phyloP scores from a whole-genome alignment of 257 asterid genomes.

The Linaria vulgaris region DNA sequence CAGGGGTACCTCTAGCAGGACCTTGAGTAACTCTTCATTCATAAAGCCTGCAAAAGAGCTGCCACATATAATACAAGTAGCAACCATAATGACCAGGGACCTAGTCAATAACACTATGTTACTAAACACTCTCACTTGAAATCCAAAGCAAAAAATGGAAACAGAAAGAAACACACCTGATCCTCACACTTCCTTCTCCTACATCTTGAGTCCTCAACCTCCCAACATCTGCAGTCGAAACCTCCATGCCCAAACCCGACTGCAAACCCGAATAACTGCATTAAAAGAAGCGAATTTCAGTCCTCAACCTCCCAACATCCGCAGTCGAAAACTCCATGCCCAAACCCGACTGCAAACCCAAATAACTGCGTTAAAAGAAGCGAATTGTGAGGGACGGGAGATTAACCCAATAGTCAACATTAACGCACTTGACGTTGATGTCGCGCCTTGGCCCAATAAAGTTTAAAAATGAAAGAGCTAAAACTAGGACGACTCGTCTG shows the following conservation, averaged over 20 bases:
- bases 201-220: slow-evolving; percentile 71
- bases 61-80: slow-evolving; percentile 50
- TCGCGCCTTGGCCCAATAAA: too few relatives aligned
- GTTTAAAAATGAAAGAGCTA: too few relatives aligned
- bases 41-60: slow-evolving; percentile 84
- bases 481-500: too few relatives aligned
- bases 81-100: slow-evolving; percentile 20
- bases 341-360: slow-evolving; percentile 54
- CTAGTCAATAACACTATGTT: background rate
- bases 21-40: slow-evolving; percentile 91
- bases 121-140: too few relatives aligned
- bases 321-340: slow-evolving; percentile 40
- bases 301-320: slow-evolving; percentile 55
- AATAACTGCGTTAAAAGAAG: slow-evolving; percentile 49
- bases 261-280: slow-evolving; percentile 74
- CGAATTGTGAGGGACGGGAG: too few relatives aligned
- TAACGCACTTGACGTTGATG: too few relatives aligned
- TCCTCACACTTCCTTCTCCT: slow-evolving; percentile 80
- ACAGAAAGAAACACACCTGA: slow-evolving; percentile 50
- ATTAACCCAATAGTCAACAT: too few relatives aligned
- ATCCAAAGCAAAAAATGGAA: background rate
- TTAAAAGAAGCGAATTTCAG: too few relatives aligned
- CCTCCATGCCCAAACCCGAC: slow-evolving; percentile 43
- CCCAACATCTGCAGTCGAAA: slow-evolving; percentile 45
- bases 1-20: slow-evolving; percentile 73